Conservation (phyloP, 1,284 basidiomycete species). For the Naganishia sp. region DNA sequence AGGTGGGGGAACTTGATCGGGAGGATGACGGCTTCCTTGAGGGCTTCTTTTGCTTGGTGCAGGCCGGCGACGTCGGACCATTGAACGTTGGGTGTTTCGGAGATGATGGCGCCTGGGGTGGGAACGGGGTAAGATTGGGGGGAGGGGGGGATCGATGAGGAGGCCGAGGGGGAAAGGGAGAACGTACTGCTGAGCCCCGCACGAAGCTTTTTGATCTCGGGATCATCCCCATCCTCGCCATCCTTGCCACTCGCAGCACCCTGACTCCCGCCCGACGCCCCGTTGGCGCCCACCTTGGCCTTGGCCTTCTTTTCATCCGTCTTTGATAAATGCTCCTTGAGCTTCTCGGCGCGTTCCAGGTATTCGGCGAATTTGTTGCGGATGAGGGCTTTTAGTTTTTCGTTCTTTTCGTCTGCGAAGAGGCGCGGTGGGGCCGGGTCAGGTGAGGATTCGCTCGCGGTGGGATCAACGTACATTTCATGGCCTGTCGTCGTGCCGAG, state of each 20-base stretch:
- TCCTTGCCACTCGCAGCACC: slow-evolving; percentile 63
- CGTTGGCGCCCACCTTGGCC: slow-evolving; percentile 77
- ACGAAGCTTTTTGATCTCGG: slow-evolving; percentile 92
- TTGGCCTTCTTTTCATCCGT: slow-evolving; percentile 69
- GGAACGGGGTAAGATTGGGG: background rate
- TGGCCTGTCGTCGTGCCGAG: slow-evolving; percentile 41
- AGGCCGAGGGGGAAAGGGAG: background rate
- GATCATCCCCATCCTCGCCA: slow-evolving; percentile 66
- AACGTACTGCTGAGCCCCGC: slow-evolving; percentile 70
- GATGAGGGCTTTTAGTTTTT: slow-evolving; percentile 85
- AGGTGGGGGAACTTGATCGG: slow-evolving; percentile 99
- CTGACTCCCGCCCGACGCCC: slow-evolving; percentile 61
- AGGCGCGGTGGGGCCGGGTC: background rate
- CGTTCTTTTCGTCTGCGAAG: slow-evolving; percentile 86
- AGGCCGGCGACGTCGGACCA: slow-evolving; percentile 99
- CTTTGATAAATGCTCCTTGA: slow-evolving; percentile 78
- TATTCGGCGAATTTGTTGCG: slow-evolving; percentile 90
- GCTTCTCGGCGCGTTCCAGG: slow-evolving; percentile 83
- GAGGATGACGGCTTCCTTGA: slow-evolving; percentile 97
- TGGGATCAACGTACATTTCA: slow-evolving; percentile 62
- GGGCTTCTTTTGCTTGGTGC: slow-evolving; percentile 87
- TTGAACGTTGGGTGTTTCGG: slow-evolving; percentile 92
- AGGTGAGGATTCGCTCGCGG: slow-evolving; percentile 5
- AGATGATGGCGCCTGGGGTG: slow-evolving; percentile 72
- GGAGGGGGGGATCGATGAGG: background rate